A percentile compares a stretch with the other conserved stretches of the same genome.
Evolutionary conservation across 148 eudicot genomes (phyloP).

Genomic region (Arbutus unedo): DNA sequence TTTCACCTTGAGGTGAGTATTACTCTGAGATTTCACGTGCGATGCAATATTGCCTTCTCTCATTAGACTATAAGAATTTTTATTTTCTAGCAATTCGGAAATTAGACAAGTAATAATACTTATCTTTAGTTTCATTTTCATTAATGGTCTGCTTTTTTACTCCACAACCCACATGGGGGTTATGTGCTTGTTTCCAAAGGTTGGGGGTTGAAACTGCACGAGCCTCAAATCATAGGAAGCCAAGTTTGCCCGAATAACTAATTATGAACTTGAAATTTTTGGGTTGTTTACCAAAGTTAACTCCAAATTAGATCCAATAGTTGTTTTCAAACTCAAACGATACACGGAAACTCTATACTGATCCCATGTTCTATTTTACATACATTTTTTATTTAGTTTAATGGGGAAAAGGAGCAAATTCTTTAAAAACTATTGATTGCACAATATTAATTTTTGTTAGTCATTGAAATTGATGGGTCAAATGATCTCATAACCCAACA

Average conservation of each 20-base stretch:
- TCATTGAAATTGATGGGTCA: not conserved
- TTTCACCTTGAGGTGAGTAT: conserved; percentile 10
- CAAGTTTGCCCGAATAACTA: not conserved
- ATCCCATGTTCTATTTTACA: not conserved
- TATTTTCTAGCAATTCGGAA: not conserved
- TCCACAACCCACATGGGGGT: not conserved
- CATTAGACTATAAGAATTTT: not conserved
- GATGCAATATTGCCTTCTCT: not conserved
- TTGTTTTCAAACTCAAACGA: not conserved
- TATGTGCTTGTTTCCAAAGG: not conserved
- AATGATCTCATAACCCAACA: not conserved
- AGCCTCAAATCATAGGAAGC: not conserved
- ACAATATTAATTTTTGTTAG: not conserved
- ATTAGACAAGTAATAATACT: not conserved
- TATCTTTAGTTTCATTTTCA: not conserved
- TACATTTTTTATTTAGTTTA: not conserved
- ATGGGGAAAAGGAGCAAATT: not conserved
- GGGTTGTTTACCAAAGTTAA: not conserved
- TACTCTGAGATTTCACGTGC: not conserved
- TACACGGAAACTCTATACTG: not conserved
- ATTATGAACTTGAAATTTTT: not conserved
- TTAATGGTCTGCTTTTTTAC: not conserved
- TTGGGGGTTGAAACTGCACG: not conserved
- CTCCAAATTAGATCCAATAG: not conserved
- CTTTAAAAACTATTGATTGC: not conserved